These are phyloP conservation scores for Umbelopsis isabellina DNA, from an alignment of 192 early-diverging fungal species.

Conservation along the genomic window DNA sequence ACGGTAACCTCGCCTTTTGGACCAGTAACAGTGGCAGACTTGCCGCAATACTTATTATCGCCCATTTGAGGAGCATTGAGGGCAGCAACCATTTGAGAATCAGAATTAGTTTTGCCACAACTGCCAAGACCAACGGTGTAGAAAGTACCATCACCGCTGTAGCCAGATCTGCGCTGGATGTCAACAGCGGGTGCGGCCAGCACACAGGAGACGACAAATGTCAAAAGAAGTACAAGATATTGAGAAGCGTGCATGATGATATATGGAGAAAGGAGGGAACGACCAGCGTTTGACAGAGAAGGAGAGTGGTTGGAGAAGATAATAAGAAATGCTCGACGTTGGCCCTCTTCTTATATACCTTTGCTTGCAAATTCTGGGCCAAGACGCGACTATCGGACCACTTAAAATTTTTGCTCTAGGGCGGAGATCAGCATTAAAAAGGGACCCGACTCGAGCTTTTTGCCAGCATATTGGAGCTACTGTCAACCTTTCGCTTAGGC, in stretches of 20 bases:
- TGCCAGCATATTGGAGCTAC: no score
- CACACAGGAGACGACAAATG: background rate
- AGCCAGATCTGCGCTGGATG: constrained; percentile 1
- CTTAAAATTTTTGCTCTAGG: no score
- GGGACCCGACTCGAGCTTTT: no score
- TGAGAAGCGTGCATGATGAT: background rate
- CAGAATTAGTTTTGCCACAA: constrained; percentile 25
- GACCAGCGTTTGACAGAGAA: constrained; percentile 6
- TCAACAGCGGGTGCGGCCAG: constrained; percentile 1
- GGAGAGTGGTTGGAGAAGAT: background rate
- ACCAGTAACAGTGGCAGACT: constrained; percentile 34
- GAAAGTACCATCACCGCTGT: constrained; percentile 30
- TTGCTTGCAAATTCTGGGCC: background rate
- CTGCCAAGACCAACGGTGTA: constrained; percentile 29
- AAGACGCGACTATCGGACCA: no score
- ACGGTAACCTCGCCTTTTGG: constrained; percentile 38
- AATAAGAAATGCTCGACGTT: no score
- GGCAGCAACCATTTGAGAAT: constrained; percentile 33
- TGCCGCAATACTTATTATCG: constrained; percentile 30
- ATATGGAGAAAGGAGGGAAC: background rate
- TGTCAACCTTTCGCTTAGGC: no score
- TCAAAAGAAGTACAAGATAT: background rate
- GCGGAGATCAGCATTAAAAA: no score
- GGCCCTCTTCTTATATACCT: background rate
- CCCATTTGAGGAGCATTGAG: constrained; percentile 35